Evolutionary conservation across 2,329 filamentous ascomycete genomes (phyloP), one percentile per base, ranked within the genome.

Genomic region (Penicillium sp.): DNA sequence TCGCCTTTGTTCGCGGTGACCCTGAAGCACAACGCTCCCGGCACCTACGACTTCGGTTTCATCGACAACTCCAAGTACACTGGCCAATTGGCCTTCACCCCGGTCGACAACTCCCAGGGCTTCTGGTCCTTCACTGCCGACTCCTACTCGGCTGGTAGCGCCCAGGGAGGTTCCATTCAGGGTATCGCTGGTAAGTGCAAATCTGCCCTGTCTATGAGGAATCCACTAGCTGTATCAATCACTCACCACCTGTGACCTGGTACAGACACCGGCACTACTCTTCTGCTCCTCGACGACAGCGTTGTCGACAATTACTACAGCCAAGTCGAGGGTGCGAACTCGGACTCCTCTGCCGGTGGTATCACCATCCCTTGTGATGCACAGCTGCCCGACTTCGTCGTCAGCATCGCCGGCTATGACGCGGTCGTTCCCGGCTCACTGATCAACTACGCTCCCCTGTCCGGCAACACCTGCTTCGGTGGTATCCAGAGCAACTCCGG

Each of bases 231-330:
- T 18, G 18, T 18, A 3, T 18, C 18, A 18, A 18, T 18, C 18
- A 18, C 18, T 3, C 18, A 18, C 18, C 18, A 18, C 3, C 18
- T 3, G 18, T 18, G 18, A 40, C 36, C 33, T 29, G 24, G n/a
- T 7, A 7, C 46, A 59, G 84, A 88, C 69, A 88, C 84, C 2
- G 85, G 84, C 46, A 87, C 84, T 47, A 83, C 83, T 1, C 79
- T 88, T 28, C 67, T 86, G 47, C 74, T 85, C 53, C 66, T 84
- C 13, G 79, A 80, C 26, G 63, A 74, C 47, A 55, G 62, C 29
- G 72, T 84, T 50, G 76, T 81, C 53, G 57, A 66, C 0, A 75
- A 71, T 37, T 87, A 86, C 74, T 88, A 85, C 71, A 62, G 63
- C 34, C 62, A 79, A 51, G 75, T 87, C 50, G 46, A 59, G 6